A percentile compares a stretch with the other conserved stretches of the same genome.
Evolutionary conservation across 1,139 yeast species (phyloP).

Genomic region (Hyphopichia khmerensis): DNA sequence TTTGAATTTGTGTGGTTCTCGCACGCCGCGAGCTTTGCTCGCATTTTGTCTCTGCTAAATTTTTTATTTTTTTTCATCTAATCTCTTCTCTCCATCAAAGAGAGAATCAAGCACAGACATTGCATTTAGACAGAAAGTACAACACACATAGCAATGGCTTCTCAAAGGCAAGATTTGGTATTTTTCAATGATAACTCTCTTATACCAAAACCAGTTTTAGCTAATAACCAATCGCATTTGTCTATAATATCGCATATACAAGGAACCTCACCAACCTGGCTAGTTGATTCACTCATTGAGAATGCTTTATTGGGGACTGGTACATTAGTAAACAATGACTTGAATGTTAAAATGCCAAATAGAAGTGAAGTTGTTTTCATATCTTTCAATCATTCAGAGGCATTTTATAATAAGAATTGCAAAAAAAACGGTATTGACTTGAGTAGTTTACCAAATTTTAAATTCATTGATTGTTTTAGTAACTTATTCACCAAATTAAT

Average conservation of each 20-base stretch:
- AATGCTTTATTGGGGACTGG: constrained; percentile 44
- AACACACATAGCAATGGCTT: no score
- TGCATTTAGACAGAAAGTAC: no score
- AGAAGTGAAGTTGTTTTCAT: constrained; percentile 37
- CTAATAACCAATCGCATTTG: constrained; percentile 22
- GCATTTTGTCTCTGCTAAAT: neutral
- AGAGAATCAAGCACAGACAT: no score
- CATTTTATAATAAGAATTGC: constrained; percentile 35
- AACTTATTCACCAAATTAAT: constrained; percentile 35
- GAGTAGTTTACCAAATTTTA: constrained; percentile 25
- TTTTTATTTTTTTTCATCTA: neutral
- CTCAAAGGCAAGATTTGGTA: constrained; percentile 58
- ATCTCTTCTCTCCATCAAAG: no score
- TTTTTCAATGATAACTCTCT: constrained; percentile 56
- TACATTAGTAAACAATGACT: constrained; percentile 33
- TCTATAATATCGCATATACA: constrained; percentile 54
- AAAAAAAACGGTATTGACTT: constrained; percentile 47
- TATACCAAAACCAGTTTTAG: constrained; percentile 26
- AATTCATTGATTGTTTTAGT: constrained; percentile 46
- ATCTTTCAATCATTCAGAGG: constrained; percentile 43
- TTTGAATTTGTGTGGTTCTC: no score
- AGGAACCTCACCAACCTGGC: constrained; percentile 71
- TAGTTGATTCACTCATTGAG: constrained; percentile 49
- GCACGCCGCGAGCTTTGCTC: neutral
- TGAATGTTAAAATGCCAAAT: constrained; percentile 15